Conservation (phyloP, 192 early-diverging fungal genomes). For the Umbelopsis sp. region DNA sequence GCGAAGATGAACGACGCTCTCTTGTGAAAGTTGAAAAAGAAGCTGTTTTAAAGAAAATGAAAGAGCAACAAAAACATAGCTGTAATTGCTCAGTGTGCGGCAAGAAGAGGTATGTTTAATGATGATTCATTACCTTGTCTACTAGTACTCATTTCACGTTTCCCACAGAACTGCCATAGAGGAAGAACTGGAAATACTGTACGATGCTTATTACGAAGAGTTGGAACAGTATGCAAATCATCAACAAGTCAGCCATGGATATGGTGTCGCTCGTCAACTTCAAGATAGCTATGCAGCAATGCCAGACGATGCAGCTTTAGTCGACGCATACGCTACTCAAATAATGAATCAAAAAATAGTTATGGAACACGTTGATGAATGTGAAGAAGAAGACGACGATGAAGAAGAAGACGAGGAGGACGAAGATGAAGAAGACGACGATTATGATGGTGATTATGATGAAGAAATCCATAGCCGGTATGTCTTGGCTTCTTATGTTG, state of each 20-base stretch:
- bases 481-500: neutral
- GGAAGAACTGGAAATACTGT: conserved; percentile 82
- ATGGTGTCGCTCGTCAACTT: conserved; percentile 9
- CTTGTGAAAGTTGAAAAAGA: conserved; percentile 88
- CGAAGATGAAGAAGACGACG: conserved; percentile 56
- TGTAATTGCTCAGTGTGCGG: conserved; percentile 87
- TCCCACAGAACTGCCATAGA: conserved; percentile 74
- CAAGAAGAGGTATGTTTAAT: conserved; percentile 65
- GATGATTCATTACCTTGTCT: conserved; percentile 3
- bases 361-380: conserved; percentile 42
- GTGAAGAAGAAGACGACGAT: conserved; percentile 50
- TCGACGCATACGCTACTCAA: conserved; percentile 9
- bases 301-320: conserved; percentile 22
- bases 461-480: conserved; percentile 41
- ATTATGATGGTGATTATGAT: conserved; percentile 64
- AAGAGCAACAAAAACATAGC: conserved; percentile 84
- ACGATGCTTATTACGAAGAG: conserved; percentile 90
- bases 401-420: conserved; percentile 53
- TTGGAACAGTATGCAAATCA: conserved; percentile 84
- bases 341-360: neutral
- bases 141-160: conserved; percentile 14
- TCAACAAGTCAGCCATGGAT: conserved; percentile 52
- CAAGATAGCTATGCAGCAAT: conserved; percentile 18
- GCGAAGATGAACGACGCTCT: conserved; percentile 76
- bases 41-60: conserved; percentile 86